Conservation (phyloP, 2,329 filamentous ascomycete genomes). For the Diaporthe longicolla region DNA sequence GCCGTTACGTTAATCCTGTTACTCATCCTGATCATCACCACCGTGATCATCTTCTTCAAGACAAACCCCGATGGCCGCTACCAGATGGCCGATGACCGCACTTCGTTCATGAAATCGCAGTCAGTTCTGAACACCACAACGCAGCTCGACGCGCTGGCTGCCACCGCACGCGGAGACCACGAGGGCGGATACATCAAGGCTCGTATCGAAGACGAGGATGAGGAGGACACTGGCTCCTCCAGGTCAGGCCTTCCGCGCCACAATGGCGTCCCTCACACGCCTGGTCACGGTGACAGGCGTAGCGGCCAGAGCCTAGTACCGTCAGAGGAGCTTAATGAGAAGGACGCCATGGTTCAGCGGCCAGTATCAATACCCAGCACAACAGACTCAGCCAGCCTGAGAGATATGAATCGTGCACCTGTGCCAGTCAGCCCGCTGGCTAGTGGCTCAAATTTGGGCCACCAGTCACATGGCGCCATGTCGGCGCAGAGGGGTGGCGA, state of each 20-base stretch:
- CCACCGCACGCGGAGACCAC: conserved; percentile 84
- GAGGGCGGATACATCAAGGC: conserved; percentile 67
- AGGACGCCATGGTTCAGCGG: conserved; percentile 33
- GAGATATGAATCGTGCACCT: conserved; percentile 44
- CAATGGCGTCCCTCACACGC: conserved; percentile 13
- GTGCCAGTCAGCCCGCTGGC: conserved; percentile 49
- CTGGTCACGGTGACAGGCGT: conserved; percentile 55
- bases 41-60: conserved; percentile 76
- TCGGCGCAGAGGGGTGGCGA: conserved; percentile 56
- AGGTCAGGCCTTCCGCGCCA: conserved; percentile 34
- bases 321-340: conserved; percentile 48
- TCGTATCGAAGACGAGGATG: conserved; percentile 77
- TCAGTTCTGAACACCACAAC: conserved; percentile 78
- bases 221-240: conserved; percentile 74
- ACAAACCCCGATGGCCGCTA: conserved; percentile 91
- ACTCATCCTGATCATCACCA: conserved; percentile 81
- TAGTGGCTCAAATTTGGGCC: conserved; percentile 52
- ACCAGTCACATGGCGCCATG: conserved; percentile 58
- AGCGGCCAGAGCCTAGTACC: conserved; percentile 64
- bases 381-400: conserved; percentile 44
- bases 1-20: conserved; percentile 82
- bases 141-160: conserved; percentile 86
- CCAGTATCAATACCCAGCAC: conserved; percentile 48
- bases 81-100: conserved; percentile 90
- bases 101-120: conserved; percentile 92